Evolutionary conservation across 2,329 filamentous ascomycete species (phyloP).

Genomic region (Colletotrichum sp.): DNA sequence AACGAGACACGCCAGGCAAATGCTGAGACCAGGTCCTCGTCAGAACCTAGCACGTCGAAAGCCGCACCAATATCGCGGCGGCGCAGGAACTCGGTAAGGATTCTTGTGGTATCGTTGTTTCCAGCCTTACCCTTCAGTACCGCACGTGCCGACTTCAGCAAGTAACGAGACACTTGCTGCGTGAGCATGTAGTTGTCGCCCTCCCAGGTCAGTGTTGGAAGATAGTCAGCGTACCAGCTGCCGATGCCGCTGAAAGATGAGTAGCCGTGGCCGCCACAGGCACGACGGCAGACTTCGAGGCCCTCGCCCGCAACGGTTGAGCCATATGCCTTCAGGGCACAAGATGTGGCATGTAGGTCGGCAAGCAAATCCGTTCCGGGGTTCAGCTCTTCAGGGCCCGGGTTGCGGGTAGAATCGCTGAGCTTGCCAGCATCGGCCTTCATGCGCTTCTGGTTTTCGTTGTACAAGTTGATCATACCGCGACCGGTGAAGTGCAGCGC

Average conservation of each 20-base stretch:
- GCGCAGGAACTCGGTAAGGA: conserved; percentile 68
- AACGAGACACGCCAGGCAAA: conserved; percentile 79
- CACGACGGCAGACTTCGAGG: conserved; percentile 75
- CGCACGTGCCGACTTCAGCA: conserved; percentile 76
- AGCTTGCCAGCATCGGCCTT: conserved; percentile 45
- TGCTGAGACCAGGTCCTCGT: conserved; percentile 73
- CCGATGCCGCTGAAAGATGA: conserved; percentile 79
- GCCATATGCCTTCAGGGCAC: conserved; percentile 75
- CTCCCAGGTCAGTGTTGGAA: conserved; percentile 75
- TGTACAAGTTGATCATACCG: conserved; percentile 76
- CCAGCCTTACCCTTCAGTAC: conserved; percentile 67
- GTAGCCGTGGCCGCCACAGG: conserved; percentile 81
- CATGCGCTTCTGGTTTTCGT: conserved; percentile 75
- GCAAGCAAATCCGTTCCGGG: conserved; percentile 70
- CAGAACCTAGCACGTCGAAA: conserved; percentile 74
- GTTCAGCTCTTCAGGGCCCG: conserved; percentile 71
- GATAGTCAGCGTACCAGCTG: conserved; percentile 75
- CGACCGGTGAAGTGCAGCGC: conserved; percentile 82
- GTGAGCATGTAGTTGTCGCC: conserved; percentile 86
- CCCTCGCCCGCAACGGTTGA: conserved; percentile 77
- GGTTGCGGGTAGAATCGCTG: conserved; percentile 52
- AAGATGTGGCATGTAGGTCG: conserved; percentile 78
- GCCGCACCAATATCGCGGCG: conserved; percentile 74
- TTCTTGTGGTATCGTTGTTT: conserved; percentile 70
- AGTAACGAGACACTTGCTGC: conserved; percentile 78